Conservation (phyloP, 83 land plant genomes). For the Larix sibirica region DNA sequence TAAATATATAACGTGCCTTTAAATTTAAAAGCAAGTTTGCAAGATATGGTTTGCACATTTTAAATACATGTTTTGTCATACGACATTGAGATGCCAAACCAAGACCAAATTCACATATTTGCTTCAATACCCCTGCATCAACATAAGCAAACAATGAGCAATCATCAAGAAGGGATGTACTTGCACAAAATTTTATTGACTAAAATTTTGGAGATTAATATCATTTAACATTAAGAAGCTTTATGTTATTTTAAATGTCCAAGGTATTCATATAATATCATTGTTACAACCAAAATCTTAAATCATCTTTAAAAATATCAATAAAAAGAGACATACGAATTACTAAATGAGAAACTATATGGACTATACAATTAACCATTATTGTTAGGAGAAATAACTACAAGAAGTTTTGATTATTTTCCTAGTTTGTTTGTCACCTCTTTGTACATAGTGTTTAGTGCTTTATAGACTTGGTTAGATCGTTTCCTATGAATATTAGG, state of each 20-base stretch:
- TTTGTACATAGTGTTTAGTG: slow-evolving; percentile 54
- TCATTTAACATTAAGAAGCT: background rate
- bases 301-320: too few species aligned
- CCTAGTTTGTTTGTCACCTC: slow-evolving; percentile 51
- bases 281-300: too few species aligned
- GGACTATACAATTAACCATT: slow-evolving; percentile 90
- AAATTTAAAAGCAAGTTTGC: slow-evolving; percentile 95
- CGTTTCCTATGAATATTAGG: slow-evolving; percentile 44
- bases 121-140: slow-evolving; percentile 70
- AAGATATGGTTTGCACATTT: slow-evolving; percentile 77
- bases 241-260: background rate
- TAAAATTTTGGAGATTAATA: too few species aligned
- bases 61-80: slow-evolving; percentile 79
- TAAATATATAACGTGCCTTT: slow-evolving; percentile 43
- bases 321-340: too few species aligned
- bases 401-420: slow-evolving; percentile 66
- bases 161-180: background rate
- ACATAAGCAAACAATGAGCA: background rate
- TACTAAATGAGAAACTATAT: background rate
- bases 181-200: too few species aligned
- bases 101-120: slow-evolving; percentile 83
- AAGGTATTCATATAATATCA: background rate
- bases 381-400: slow-evolving; percentile 84
- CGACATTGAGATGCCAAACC: slow-evolving; percentile 90
- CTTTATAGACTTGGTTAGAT: slow-evolving; percentile 78